phyloP scores from a whole-genome alignment of 2,329 filamentous ascomycete genomes.

The Ceratocystis cacaofunesta region DNA sequence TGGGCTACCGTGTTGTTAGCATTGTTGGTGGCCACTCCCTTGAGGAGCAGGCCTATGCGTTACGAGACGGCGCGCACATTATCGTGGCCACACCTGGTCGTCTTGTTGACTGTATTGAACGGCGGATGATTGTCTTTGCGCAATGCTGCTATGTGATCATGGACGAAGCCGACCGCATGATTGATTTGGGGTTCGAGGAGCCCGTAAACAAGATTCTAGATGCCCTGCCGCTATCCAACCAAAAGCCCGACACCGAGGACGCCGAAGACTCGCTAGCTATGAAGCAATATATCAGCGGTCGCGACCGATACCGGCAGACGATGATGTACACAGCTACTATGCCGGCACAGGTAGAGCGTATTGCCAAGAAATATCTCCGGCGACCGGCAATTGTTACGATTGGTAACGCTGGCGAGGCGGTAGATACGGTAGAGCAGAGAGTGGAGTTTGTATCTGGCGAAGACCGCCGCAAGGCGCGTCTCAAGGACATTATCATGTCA shows the following conservation, averaged over 20 bases:
- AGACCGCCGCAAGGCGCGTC: conserved; percentile 89
- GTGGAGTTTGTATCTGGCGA: conserved; percentile 84
- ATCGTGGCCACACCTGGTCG: conserved; percentile 97
- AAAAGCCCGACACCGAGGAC: conserved; percentile 87
- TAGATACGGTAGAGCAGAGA: conserved; percentile 93
- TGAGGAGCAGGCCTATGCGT: conserved; percentile 80
- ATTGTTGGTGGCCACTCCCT: conserved; percentile 95
- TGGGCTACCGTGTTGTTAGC: conserved; percentile 89
- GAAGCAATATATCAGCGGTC: conserved; percentile 59
- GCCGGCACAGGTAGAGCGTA: conserved; percentile 81
- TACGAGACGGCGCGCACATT: conserved; percentile 88
- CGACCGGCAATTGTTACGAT: conserved; percentile 89
- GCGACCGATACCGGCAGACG: conserved; percentile 79
- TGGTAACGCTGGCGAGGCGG: conserved; percentile 84
- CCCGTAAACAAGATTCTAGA: conserved; percentile 95
- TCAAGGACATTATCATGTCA: conserved; percentile 75
- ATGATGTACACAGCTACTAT: conserved; percentile 99
- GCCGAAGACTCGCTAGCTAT: conserved; percentile 79
- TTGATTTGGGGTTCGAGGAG: conserved; percentile 95
- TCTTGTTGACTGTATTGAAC: conserved; percentile 91
- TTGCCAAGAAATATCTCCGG: conserved; percentile 91
- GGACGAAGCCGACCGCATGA: conserved; percentile 99
- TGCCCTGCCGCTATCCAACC: conserved; percentile 78
- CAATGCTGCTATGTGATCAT: conserved; percentile 98
- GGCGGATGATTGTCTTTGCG: conserved; percentile 76